phyloP scores from a whole-genome alignment of 2,329 filamentous ascomycete genomes.

The Claviceps maximensis region DNA sequence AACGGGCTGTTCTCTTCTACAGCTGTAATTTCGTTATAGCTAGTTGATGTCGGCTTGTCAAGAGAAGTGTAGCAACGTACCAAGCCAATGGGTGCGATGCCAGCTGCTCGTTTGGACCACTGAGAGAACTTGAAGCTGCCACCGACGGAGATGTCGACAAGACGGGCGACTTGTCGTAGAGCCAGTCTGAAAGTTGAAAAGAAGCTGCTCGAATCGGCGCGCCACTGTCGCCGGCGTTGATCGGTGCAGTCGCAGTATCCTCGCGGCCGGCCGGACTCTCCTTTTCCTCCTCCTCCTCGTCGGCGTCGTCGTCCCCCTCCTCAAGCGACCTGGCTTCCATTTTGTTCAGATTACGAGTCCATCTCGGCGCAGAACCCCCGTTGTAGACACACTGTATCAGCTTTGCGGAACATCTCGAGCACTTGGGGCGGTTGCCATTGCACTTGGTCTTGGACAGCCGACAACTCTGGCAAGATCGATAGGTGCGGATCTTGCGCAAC shows the following conservation, averaged over 20 bases:
- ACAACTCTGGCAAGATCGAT: conserved; percentile 26
- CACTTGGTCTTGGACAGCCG: conserved; percentile 29
- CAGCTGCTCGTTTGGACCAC: background rate
- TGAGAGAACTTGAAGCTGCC: background rate
- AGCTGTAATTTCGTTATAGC: too few species aligned
- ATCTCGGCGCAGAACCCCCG: conserved; percentile 23
- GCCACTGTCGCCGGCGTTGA: background rate
- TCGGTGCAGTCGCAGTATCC: background rate
- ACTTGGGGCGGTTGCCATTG: conserved; percentile 26
- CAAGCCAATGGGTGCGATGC: conserved; percentile 4
- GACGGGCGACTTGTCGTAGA: background rate
- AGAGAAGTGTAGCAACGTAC: conserved; percentile 2
- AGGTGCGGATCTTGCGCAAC: conserved; percentile 26
- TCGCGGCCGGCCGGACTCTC: background rate
- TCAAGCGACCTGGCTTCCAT: background rate
- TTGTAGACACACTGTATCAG: conserved; percentile 25
- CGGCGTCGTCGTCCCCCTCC: background rate
- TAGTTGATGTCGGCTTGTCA: too few species aligned
- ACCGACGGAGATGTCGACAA: background rate
- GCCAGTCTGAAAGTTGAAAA: background rate
- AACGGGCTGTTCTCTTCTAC: too few species aligned
- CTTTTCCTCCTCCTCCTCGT: background rate
- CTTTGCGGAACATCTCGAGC: conserved; percentile 22
- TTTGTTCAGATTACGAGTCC: conserved; percentile 21
- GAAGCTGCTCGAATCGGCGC: background rate